Evolutionary conservation across 805 yeast genomes (phyloP).

Genomic region (Yarrowia divulgata): DNA sequence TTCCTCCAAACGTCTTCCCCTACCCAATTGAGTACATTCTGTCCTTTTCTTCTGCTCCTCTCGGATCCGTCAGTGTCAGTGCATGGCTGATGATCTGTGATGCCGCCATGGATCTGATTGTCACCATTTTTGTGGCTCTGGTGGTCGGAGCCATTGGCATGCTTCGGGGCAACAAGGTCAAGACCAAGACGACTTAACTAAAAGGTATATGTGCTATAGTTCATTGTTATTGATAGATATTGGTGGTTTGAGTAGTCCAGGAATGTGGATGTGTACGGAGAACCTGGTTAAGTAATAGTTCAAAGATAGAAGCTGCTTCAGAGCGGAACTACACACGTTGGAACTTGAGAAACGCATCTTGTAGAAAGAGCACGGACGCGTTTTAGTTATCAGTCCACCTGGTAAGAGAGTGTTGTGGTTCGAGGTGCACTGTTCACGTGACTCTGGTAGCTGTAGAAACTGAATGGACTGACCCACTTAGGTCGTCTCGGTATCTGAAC

Average conservation of each 20-base stretch:
- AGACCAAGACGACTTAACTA: slow-evolving; percentile 7
- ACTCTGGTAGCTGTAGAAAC: no score
- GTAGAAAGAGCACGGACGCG: no score
- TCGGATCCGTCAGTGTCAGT: slow-evolving; percentile 67
- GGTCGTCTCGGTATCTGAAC: no score
- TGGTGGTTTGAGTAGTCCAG: not conserved
- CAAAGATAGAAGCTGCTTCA: no score
- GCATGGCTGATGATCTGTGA: slow-evolving; percentile 59
- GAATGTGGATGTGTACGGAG: no score
- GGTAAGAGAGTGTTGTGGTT: no score
- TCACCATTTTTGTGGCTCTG: slow-evolving; percentile 19
- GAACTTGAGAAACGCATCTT: no score
- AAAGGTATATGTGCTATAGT: not conserved
- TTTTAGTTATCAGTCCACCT: no score
- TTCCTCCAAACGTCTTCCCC: slow-evolving; percentile 68
- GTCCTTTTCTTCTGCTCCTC: slow-evolving; percentile 69
- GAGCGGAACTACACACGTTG: no score
- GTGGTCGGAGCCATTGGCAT: slow-evolving; percentile 10
- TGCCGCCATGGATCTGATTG: slow-evolving; percentile 44
- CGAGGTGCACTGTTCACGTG: no score
- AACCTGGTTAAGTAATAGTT: no score
- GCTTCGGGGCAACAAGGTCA: slow-evolving; percentile 28
- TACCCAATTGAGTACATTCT: slow-evolving; percentile 60
- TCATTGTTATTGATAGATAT: slow-evolving; percentile 7
- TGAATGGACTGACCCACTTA: no score